Evolutionary conservation across 2,329 filamentous ascomycete species (phyloP), one percentile per base, ranked within the genome.

Genomic region (Talaromyces sp.): DNA sequence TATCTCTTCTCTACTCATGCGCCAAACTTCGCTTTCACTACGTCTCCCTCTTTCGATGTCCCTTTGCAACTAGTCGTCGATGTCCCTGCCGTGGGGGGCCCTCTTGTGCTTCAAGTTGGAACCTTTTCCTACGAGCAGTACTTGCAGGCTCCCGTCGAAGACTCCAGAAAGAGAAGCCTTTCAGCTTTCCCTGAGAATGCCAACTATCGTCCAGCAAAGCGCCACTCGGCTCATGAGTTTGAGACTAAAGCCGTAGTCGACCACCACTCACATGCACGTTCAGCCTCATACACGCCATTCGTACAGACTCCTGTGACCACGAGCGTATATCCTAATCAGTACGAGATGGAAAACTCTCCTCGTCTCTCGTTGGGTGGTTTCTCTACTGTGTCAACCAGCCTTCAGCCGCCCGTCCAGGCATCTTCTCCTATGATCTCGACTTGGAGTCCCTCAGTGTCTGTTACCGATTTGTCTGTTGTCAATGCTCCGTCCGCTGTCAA

Each of bases 1-100:
- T 96, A 95, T 77, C 85, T 85, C 35, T 83, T 96, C 70, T 87
- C 86, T 54, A 87, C 88, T 47, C 88, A 92, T 64, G 90, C 89
- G 37, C 93, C 93, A 56, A 84, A 84, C 2, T 86, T 87, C 69
- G 76, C 82, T n/a, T 75, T 80, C 22, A 89, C 87, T 9, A 83
- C 83, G 59, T 86, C 82, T 57, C 79, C 81, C 56, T 82, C 85
- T 60, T 80, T 84, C 35, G 81, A 83, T 59, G 85, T 89, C 50
- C 84, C 86, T 62, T 75, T 90, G 41, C 83, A 83, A 63, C 78
- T 90, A 64, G 80, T 85, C 58, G 84, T 90, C 76, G 85, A 89
- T 70, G 83, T 85, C 66, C 83, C 82, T 67, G 80, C 82, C 63
- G 86, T 82, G 10, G 80, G 82, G 69, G 78, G 80, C 35, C 75